Evolutionary conservation across 768 basidiomycete species (phyloP), one percentile per base, ranked within the genome.

Genomic region (Tulasnella sp.): DNA sequence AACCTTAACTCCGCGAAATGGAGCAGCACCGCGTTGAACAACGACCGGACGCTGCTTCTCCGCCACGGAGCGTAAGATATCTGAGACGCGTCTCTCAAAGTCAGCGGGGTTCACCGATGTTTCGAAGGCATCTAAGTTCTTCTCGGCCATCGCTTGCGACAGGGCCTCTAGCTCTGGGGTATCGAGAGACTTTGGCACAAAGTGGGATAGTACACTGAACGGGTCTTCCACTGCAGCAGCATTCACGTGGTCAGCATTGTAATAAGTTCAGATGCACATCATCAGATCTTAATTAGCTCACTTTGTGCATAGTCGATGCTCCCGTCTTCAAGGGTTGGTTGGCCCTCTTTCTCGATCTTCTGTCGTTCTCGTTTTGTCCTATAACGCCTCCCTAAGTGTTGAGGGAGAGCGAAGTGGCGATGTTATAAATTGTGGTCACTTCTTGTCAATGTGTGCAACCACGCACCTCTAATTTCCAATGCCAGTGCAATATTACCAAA

Each of bases 351-450:
- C 59, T 87, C 85, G 39, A 86, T 72, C n/a, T 81, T 71, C 52
- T 85, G 58, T 8, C 84, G 71, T 57, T 88, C 84, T 58, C 81
- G 86, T 69, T 88, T 88, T 1, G 83, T 86, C 49, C 74, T 75
- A 60, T 86, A 85, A 10, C 77, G 73, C 48, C 37, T 39, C 4
- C 53, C 53, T 54, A 31, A 22, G 25, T 39, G 13, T 42, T 10
- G 41, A 40, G 20, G 22, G 10, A 40, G 31, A 9, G n/a, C 4
- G 15, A 43, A 3, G 33, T 16, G 27, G 32, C 37, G n/a, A 25
- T 7, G 6, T 33, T 31, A 4, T 31, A 7, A 22, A n/a, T 27
- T 8, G n/a, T 0, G 3, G 39, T 5, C 15, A n/a, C n/a, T n/a
- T n/a, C n/a, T n/a, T n/a, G n/a, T n/a, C n/a, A n/a, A n/a, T n/a